Base-by-base conservation (phyloP, 2,329 filamentous ascomycete species). In the Diplodia mutila region DNA sequence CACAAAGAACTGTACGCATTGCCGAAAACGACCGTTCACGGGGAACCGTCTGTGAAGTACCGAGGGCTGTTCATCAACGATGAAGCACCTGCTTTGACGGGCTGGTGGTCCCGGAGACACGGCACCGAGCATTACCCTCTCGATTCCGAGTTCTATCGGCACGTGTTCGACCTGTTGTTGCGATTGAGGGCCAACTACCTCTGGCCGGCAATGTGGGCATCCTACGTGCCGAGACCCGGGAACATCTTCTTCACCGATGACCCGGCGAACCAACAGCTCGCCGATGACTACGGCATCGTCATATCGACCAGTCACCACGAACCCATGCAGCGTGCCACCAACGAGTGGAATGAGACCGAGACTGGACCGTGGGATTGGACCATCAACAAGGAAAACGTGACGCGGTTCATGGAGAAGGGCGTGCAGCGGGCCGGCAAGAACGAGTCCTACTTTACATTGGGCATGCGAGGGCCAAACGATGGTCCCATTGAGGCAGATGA, bases 191-290 rank as follows among this genome's bases (percentile, higher is more conserved):
- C 71, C 18, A 73, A 73, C 61, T 72, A 69, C 51, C 59, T 73
- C 16, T 73, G 71, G 71, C 71, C 71, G 4, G 70, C 71, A 1
- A 73, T 73, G 71, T 73, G 71, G 71, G 37, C 37, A 5, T 69
- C 68, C 1, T 69, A 46, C 11, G 69, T 65, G n/a, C 70, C 71
- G 8, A 39, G 61, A 2, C 71, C 71, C 1, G 71, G 71, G 23
- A 69, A 69, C 23, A 69, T 65, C 25, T 72, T 73, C 66, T 73
- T 70, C 59, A 70, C 68, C 6, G 71, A 73, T 46, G 71, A 73
- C 59, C 68, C 69, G 2, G 48, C 49, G 23, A 73, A 73, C 27
- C 67, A 68, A 29, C 65, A 70, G 49, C 68, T 71, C 16, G 71
- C 71, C 5, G 65, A 73, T 21, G 65, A 69, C 11, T 69, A 69